These are phyloP conservation scores for Suhomyces anneliseae DNA, from an alignment of 1,139 yeast species.

Conservation along the genomic window DNA sequence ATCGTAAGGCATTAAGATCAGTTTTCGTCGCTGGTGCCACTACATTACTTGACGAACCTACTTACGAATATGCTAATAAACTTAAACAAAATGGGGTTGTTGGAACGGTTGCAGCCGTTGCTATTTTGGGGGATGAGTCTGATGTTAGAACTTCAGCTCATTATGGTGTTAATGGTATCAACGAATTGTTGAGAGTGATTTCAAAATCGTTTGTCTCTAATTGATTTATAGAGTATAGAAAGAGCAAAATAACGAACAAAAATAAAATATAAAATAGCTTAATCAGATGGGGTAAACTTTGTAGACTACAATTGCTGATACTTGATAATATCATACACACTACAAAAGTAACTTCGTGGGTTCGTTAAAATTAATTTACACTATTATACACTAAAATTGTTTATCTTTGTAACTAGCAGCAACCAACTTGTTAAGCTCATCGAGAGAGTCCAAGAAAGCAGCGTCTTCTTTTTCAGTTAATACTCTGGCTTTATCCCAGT, in stretches of 20 bases:
- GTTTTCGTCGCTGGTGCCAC: constrained; percentile 68
- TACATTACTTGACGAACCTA: constrained; percentile 67
- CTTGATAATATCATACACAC: not conserved
- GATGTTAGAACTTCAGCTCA: constrained; percentile 61
- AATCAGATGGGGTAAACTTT: too few species aligned
- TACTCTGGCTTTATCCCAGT: constrained; percentile 53
- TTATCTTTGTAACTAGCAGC: constrained; percentile 45
- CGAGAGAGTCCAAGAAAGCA: constrained; percentile 45
- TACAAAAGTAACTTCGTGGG: not conserved
- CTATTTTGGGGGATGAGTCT: constrained; percentile 41
- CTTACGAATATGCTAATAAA: constrained; percentile 60
- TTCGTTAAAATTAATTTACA: not conserved
- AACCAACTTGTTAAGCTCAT: constrained; percentile 55
- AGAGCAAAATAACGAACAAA: not conserved
- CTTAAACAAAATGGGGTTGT: constrained; percentile 36
- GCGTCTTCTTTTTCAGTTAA: constrained; percentile 49
- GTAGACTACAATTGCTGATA: not conserved
- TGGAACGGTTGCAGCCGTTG: constrained; percentile 58
- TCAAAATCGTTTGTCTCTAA: constrained; percentile 15
- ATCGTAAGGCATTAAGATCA: constrained; percentile 26
- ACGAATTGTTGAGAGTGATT: constrained; percentile 64
- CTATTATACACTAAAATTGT: constrained; percentile 22
- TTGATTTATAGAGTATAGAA: not conserved
- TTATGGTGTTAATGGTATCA: constrained; percentile 73
- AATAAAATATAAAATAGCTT: not conserved